These are phyloP conservation scores for Fusarium tupiense DNA, from an alignment of 2,329 filamentous ascomycete genomes.

Conservation along the genomic window DNA sequence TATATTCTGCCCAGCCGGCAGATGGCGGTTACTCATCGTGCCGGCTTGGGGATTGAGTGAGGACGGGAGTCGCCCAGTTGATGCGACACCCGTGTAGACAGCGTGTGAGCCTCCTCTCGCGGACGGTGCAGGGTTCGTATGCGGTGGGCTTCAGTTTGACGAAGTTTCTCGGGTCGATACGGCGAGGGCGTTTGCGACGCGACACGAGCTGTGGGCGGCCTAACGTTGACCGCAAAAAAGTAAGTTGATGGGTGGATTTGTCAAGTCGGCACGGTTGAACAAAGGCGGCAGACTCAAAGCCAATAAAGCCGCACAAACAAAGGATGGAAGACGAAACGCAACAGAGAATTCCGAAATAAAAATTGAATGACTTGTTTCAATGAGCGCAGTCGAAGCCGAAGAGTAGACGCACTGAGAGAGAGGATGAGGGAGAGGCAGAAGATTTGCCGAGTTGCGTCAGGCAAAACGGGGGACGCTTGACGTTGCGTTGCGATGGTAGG, in stretches of 20 bases:
- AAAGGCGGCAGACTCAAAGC: slow-evolving; percentile 25
- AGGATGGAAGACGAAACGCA: not conserved
- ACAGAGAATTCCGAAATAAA: slow-evolving; percentile 7
- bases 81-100: slow-evolving; percentile 47
- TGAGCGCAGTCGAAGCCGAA: slow-evolving; percentile 28
- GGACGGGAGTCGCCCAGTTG: slow-evolving; percentile 48
- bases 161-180: slow-evolving; percentile 30
- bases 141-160: slow-evolving; percentile 34
- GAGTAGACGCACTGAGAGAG: slow-evolving; percentile 33
- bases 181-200: slow-evolving; percentile 32
- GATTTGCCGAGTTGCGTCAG: slow-evolving; percentile 40
- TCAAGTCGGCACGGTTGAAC: slow-evolving; percentile 20
- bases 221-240: slow-evolving; percentile 31
- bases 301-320: slow-evolving; percentile 25
- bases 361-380: slow-evolving; percentile 13
- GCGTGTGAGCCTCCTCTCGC: slow-evolving; percentile 30
- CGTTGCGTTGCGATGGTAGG: slow-evolving; percentile 22
- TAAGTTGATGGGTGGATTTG: slow-evolving; percentile 19
- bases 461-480: slow-evolving; percentile 39
- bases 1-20: slow-evolving; percentile 78
- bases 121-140: slow-evolving; percentile 8
- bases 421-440: slow-evolving; percentile 12
- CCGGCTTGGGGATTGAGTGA: slow-evolving; percentile 65
- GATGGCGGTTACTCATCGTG: slow-evolving; percentile 82
- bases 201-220: slow-evolving; percentile 24